Percentiles rank a stretch among this genome's conserved stretches.
These are phyloP conservation scores for Fusarium sp. DNA, from an alignment of 2,329 filamentous ascomycete genomes.

Conservation along the genomic window DNA sequence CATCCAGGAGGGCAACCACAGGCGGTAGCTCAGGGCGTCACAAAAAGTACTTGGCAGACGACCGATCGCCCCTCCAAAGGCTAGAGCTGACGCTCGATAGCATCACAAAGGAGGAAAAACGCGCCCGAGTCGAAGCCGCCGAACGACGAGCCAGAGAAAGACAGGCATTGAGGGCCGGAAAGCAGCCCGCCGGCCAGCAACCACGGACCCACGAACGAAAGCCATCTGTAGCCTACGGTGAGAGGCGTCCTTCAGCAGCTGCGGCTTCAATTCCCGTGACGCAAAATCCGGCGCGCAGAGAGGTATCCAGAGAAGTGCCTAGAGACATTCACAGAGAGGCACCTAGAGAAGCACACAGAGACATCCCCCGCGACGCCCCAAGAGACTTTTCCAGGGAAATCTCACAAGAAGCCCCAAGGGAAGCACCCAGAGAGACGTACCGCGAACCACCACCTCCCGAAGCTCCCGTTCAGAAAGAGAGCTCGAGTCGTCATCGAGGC, in stretches of 20 bases:
- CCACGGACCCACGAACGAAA: slow-evolving; percentile 42
- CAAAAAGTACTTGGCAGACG: slow-evolving; percentile 75
- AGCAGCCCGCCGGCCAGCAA: slow-evolving; percentile 36
- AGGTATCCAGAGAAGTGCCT: slow-evolving; percentile 25
- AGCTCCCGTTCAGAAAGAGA: slow-evolving; percentile 31
- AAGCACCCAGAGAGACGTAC: slow-evolving; percentile 30
- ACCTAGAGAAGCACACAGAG: slow-evolving; percentile 27
- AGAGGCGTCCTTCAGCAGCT: slow-evolving; percentile 30
- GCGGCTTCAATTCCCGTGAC: slow-evolving; percentile 26
- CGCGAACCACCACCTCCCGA: slow-evolving; percentile 25
- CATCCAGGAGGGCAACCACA: slow-evolving; percentile 55
- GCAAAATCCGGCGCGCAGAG: slow-evolving; percentile 28
- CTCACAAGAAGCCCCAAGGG: slow-evolving; percentile 23
- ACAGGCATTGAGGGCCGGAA: slow-evolving; percentile 55
- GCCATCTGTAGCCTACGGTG: slow-evolving; percentile 27
- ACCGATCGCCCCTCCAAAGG: slow-evolving; percentile 92
- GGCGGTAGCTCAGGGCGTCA: slow-evolving; percentile 58
- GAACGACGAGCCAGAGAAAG: slow-evolving; percentile 79
- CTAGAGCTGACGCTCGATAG: slow-evolving; percentile 90
- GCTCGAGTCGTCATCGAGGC: slow-evolving; percentile 33
- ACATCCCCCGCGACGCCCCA: slow-evolving; percentile 12
- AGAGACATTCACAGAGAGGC: slow-evolving; percentile 11
- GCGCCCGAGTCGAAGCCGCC: slow-evolving; percentile 84
- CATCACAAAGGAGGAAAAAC: slow-evolving; percentile 96
- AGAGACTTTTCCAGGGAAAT: slow-evolving; percentile 23